phyloP scores from a whole-genome alignment of 805 yeast genomes.

The Komagataella kurtzmanii region DNA sequence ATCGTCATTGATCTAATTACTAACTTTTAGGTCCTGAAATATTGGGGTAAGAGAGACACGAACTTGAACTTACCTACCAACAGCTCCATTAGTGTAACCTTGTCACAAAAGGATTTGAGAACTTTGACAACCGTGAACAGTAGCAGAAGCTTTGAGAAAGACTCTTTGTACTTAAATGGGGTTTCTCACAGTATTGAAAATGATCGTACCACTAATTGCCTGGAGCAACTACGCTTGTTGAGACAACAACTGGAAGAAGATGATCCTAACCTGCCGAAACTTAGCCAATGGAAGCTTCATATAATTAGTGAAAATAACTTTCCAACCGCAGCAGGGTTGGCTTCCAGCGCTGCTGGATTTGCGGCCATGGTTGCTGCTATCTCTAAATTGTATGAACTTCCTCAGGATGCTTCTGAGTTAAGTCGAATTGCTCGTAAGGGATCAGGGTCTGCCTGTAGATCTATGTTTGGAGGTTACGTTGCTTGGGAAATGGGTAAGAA shows the following conservation, averaged over 20 bases:
- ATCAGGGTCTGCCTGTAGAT: conserved; percentile 96
- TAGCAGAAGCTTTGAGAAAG: conserved; percentile 38
- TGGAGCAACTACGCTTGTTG: conserved; percentile 57
- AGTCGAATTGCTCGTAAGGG: conserved; percentile 96
- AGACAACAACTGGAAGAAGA: conserved; percentile 46
- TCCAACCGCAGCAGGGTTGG: conserved; percentile 98
- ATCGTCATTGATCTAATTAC: neutral
- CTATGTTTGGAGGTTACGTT: conserved; percentile 92
- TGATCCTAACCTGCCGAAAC: conserved; percentile 42
- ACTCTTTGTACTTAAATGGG: conserved; percentile 82
- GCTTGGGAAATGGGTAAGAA: conserved; percentile 95
- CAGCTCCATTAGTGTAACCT: conserved; percentile 88
- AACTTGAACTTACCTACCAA: conserved; percentile 87
- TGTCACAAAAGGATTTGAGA: conserved; percentile 81
- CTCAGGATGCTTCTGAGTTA: conserved; percentile 74
- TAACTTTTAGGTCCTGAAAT: conserved; percentile 59
- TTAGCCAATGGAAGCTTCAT: conserved; percentile 54
- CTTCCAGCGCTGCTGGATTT: conserved; percentile 96
- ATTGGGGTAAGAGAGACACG: conserved; percentile 97
- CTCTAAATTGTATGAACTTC: conserved; percentile 71
- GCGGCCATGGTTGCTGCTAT: conserved; percentile 91
- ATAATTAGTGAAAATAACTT: conserved; percentile 91
- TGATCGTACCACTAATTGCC: conserved; percentile 56
- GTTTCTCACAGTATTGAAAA: conserved; percentile 55
- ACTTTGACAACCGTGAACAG: conserved; percentile 86